These are phyloP conservation scores for Fagopyrum esculentum DNA, from an alignment of 148 eudicot species.

Conservation along the genomic window DNA sequence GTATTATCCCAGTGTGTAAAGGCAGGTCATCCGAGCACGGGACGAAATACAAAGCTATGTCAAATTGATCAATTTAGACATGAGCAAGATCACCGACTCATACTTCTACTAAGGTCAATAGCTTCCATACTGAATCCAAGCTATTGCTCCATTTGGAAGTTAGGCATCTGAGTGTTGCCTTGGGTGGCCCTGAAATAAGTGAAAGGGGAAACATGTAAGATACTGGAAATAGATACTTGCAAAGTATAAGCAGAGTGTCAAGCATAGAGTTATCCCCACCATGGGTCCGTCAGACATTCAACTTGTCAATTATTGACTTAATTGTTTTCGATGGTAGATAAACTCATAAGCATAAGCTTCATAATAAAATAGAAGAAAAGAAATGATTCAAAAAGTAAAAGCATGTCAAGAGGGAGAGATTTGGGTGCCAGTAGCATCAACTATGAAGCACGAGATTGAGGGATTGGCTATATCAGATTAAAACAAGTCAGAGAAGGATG, in stretches of 20 bases:
- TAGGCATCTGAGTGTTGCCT: slow-evolving; percentile 40
- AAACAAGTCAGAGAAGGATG: not conserved
- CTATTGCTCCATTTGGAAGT: slow-evolving; percentile 64
- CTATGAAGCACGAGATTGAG: not conserved
- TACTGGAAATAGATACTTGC: not conserved
- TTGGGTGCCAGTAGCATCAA: not conserved
- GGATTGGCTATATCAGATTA: not conserved
- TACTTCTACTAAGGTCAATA: slow-evolving; percentile 52
- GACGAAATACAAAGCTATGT: not conserved
- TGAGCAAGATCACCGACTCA: slow-evolving; percentile 18
- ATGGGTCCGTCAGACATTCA: not conserved
- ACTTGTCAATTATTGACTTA: not conserved
- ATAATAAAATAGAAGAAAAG: not conserved
- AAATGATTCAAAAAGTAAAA: not conserved
- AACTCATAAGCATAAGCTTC: not conserved
- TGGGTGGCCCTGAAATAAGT: slow-evolving; percentile 51
- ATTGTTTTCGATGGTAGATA: not conserved
- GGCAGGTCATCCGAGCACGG: not conserved
- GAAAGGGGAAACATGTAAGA: slow-evolving; percentile 8
- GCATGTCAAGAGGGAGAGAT: not conserved
- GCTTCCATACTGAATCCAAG: slow-evolving; percentile 59
- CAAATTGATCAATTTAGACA: not conserved
- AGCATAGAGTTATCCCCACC: not conserved
- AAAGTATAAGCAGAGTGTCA: not conserved
- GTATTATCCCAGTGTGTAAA: not conserved